Evolutionary conservation across 805 yeast species (phyloP).

Genomic region (Blastobotrys chiropterorum): DNA sequence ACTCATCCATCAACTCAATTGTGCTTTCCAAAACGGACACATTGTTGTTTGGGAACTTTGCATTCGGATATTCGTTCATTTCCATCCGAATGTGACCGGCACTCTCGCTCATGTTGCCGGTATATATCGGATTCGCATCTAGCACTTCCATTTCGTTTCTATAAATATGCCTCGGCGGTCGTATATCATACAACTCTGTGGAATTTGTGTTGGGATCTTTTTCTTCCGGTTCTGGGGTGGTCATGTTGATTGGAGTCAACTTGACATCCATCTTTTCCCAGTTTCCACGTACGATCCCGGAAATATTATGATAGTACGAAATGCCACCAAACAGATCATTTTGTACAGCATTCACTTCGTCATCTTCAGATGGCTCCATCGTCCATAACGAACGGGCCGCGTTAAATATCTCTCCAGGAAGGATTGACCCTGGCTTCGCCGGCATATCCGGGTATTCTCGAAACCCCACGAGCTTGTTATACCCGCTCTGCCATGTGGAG

Average conservation of each 20-base stretch:
- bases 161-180: background rate
- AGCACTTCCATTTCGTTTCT: slow-evolving; percentile 1
- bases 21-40: slow-evolving; percentile 13
- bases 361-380: slow-evolving; percentile 43
- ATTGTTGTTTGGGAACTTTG: background rate
- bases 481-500: slow-evolving; percentile 45
- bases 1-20: slow-evolving; percentile 15
- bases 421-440: slow-evolving; percentile 23
- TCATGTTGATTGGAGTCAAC: slow-evolving; percentile 22
- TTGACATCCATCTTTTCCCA: slow-evolving; percentile 46
- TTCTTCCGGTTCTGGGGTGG: slow-evolving; percentile 10
- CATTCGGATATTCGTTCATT: slow-evolving; percentile 6
- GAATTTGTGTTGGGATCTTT: background rate
- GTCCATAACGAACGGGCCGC: slow-evolving; percentile 4
- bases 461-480: slow-evolving; percentile 71
- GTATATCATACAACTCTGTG: background rate
- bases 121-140: background rate
- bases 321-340: slow-evolving; percentile 27
- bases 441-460: slow-evolving; percentile 56
- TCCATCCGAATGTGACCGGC: slow-evolving; percentile 12
- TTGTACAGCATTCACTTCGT: slow-evolving; percentile 36
- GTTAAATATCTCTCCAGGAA: slow-evolving; percentile 13
- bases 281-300: slow-evolving; percentile 36
- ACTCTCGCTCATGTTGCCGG: slow-evolving; percentile 12
- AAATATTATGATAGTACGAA: slow-evolving; percentile 19